Percentiles rank a stretch among this genome's conserved stretches.
Evolutionary conservation across 2,329 filamentous ascomycete species (phyloP).

Genomic region (Zasmidium citrigriseum): DNA sequence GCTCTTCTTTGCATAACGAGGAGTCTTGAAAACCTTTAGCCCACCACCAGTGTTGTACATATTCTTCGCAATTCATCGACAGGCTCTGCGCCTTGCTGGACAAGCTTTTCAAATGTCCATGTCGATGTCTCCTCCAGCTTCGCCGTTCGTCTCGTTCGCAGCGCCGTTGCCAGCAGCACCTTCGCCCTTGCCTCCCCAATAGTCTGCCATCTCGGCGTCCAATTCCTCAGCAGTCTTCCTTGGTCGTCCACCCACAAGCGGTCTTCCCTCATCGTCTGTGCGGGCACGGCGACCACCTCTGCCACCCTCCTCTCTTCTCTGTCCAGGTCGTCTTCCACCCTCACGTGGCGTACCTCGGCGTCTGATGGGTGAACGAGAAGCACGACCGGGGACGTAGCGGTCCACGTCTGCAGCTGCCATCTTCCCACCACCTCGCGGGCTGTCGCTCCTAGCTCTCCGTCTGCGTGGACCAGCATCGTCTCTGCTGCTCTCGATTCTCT

Average conservation of each 20-base stretch:
- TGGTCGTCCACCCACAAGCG: slow-evolving; percentile 50
- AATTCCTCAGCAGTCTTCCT: slow-evolving; percentile 90
- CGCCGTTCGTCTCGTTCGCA: slow-evolving; percentile 19
- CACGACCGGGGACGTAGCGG: slow-evolving; percentile 70
- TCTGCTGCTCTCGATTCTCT: slow-evolving; percentile 55
- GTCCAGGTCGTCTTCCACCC: slow-evolving; percentile 49
- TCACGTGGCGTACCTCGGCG: slow-evolving; percentile 52
- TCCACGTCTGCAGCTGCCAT: slow-evolving; percentile 70
- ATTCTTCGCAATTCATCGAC: background rate
- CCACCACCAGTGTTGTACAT: background rate
- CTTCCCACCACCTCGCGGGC: slow-evolving; percentile 52
- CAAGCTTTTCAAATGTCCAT: slow-evolving; percentile 33
- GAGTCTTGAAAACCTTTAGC: background rate
- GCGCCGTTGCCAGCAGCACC: slow-evolving; percentile 30
- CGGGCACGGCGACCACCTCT: slow-evolving; percentile 38
- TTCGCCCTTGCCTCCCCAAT: slow-evolving; percentile 63
- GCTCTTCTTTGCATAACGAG: slow-evolving; percentile 2
- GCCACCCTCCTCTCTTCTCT: slow-evolving; percentile 44
- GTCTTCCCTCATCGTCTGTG: slow-evolving; percentile 50
- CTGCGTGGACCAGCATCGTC: slow-evolving; percentile 17
- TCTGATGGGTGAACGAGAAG: slow-evolving; percentile 56
- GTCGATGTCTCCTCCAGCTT: slow-evolving; percentile 32
- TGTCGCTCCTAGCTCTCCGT: slow-evolving; percentile 40
- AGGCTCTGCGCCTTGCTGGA: background rate
- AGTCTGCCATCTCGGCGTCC: slow-evolving; percentile 96